These are phyloP conservation scores for Aspergillus cristatus DNA, from an alignment of 495 filamentous ascomycete species.

Conservation along the genomic window DNA sequence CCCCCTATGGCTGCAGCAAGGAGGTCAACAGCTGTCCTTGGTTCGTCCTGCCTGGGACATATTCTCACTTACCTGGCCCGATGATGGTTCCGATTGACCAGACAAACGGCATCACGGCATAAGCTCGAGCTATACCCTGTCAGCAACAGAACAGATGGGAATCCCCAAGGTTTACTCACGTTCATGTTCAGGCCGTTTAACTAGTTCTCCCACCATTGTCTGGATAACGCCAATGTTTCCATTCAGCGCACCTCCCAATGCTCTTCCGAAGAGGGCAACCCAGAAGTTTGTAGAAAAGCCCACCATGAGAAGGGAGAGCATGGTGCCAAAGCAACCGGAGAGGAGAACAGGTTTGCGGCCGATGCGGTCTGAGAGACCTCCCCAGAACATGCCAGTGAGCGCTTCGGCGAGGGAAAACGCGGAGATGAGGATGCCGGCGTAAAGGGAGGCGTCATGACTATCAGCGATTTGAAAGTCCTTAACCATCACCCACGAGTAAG, in stretches of 20 bases:
- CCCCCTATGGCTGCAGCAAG: slow-evolving; percentile 57
- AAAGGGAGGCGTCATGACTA: slow-evolving; percentile 66
- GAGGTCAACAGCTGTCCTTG: slow-evolving; percentile 11
- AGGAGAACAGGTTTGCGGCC: slow-evolving; percentile 80
- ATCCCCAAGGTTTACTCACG: slow-evolving; percentile 42
- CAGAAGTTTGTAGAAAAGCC: slow-evolving; percentile 76
- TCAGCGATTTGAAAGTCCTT: slow-evolving; percentile 61
- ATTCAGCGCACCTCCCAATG: slow-evolving; percentile 73
- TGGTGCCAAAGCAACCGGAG: slow-evolving; percentile 69
- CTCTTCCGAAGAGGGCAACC: slow-evolving; percentile 63
- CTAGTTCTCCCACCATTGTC: slow-evolving; percentile 84
- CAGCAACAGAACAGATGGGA: slow-evolving; percentile 4
- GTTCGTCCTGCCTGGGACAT: too few species aligned
- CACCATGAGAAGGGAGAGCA: slow-evolving; percentile 69
- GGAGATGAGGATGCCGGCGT: slow-evolving; percentile 76
- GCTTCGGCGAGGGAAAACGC: slow-evolving; percentile 76
- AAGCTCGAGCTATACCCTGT: slow-evolving; percentile 53
- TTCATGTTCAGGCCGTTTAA: slow-evolving; percentile 71
- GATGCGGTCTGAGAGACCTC: slow-evolving; percentile 66
- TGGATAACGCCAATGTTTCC: slow-evolving; percentile 85
- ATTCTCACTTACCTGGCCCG: slow-evolving; percentile 50
- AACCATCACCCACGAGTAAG: slow-evolving; percentile 80
- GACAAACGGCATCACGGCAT: slow-evolving; percentile 79
- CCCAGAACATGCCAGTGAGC: slow-evolving; percentile 79
- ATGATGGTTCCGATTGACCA: slow-evolving; percentile 82